A percentile compares a stretch with the other conserved stretches of the same genome.
phyloP scores from a whole-genome alignment of 1,284 basidiomycete species.

The Apiotrichum veenhuisii region DNA sequence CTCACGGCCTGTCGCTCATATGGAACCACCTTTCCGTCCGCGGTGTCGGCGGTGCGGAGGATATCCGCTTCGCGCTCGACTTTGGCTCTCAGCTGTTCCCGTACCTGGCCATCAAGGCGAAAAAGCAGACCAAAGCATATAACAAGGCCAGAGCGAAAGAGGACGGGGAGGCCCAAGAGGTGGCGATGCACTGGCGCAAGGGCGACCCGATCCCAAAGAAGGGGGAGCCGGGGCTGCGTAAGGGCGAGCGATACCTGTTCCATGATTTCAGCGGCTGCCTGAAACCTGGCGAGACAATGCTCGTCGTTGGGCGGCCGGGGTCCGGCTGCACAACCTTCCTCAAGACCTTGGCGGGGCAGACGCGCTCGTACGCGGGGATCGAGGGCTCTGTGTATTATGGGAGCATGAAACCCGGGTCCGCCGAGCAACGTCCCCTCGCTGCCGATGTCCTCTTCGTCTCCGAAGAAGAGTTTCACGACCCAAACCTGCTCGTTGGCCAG shows the following conservation, averaged over 20 bases:
- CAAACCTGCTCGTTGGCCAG: slow-evolving; percentile 42
- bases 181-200: slow-evolving; percentile 10
- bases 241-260: slow-evolving; percentile 37
- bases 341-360: slow-evolving; percentile 49
- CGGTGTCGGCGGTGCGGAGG: slow-evolving; percentile 32
- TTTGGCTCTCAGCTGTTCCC: slow-evolving; percentile 33
- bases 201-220: slow-evolving; percentile 19
- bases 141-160: slow-evolving; percentile 4
- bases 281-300: slow-evolving; percentile 44
- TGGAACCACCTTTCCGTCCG: slow-evolving; percentile 33
- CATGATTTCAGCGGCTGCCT: slow-evolving; percentile 36
- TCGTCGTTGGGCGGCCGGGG: slow-evolving; percentile 48
- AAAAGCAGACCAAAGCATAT: slow-evolving; percentile 23
- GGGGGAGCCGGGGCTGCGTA: slow-evolving; percentile 25
- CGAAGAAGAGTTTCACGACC: slow-evolving; percentile 43
- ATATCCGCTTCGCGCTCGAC: slow-evolving; percentile 31
- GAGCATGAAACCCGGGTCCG: slow-evolving; percentile 21
- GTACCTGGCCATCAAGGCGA: slow-evolving; percentile 28
- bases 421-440: slow-evolving; percentile 5
- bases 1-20: slow-evolving; percentile 23
- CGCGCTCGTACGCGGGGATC: slow-evolving; percentile 47
- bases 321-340: slow-evolving; percentile 52
- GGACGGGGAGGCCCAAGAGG: slow-evolving; percentile 6
- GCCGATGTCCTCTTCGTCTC: slow-evolving; percentile 32
- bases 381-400: slow-evolving; percentile 50